A percentile compares a stretch with the other conserved stretches of the same genome.
Conservation (phyloP, 306 rosid genomes). For the Lablab purpureus region DNA sequence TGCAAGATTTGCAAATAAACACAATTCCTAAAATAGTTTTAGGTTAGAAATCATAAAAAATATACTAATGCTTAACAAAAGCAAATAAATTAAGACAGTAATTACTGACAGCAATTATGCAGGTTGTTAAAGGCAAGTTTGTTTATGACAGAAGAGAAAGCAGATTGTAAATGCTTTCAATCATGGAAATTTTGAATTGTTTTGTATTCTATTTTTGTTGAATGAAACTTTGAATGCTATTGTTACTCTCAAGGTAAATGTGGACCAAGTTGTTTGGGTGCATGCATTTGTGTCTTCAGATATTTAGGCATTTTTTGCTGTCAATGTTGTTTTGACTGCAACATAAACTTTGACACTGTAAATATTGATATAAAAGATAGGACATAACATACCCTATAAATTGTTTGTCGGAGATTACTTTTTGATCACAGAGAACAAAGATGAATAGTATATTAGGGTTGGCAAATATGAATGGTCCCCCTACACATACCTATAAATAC, state of each 20-base stretch:
- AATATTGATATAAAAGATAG: conserved; percentile 1
- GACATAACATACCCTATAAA: neutral
- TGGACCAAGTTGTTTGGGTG: conserved; percentile 28
- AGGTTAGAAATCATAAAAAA: too few relatives aligned
- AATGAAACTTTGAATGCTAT: too few relatives aligned
- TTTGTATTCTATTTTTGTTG: too few relatives aligned
- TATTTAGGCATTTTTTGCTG: neutral
- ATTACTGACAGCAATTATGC: neutral
- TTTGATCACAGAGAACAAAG: neutral
- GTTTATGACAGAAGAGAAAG: neutral
- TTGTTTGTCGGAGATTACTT: neutral
- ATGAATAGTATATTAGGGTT: neutral
- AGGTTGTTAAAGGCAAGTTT: neutral
- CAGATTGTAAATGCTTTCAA: neutral
- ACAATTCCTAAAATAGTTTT: too few relatives aligned
- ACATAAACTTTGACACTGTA: neutral
- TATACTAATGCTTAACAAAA: too few relatives aligned
- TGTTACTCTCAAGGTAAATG: neutral
- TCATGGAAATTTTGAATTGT: too few relatives aligned
- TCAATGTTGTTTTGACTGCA: neutral
- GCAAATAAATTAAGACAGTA: too few relatives aligned
- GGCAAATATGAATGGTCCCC: conserved; percentile 2
- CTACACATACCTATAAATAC: neutral
- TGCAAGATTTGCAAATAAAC: too few relatives aligned
- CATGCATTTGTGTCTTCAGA: conserved; percentile 1